A percentile compares a stretch with the other conserved stretches of the same genome.
Evolutionary conservation across 2,329 filamentous ascomycete species (phyloP).

Genomic region (Alternaria sp.): DNA sequence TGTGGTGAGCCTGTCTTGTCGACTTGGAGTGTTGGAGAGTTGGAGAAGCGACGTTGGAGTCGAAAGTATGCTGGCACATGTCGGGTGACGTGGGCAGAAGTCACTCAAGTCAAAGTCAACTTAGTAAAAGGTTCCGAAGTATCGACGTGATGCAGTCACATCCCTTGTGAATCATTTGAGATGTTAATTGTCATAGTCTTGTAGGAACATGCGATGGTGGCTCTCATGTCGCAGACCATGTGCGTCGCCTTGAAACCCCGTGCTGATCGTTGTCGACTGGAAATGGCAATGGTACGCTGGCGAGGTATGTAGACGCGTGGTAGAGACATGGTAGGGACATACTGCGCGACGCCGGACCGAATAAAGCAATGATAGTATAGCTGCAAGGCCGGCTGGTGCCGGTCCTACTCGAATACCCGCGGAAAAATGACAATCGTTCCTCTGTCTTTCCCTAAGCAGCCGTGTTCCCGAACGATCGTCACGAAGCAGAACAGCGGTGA

Average conservation of each 20-base stretch:
- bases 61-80: background rate
- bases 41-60: slow-evolving; percentile 1
- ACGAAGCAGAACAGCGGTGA: slow-evolving; percentile 35
- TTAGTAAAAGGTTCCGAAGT: background rate
- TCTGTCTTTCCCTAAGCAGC: slow-evolving; percentile 4
- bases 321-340: slow-evolving; percentile 9
- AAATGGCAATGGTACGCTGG: slow-evolving; percentile 8
- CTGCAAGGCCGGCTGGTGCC: slow-evolving; percentile 11
- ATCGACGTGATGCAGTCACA: background rate
- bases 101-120: background rate
- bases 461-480: slow-evolving; percentile 30
- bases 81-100: background rate
- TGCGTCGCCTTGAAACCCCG: slow-evolving; percentile 7
- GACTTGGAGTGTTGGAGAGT: background rate
- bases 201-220: background rate
- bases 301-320: slow-evolving; percentile 2
- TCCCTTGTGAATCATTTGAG: background rate
- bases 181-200: slow-evolving; percentile 4
- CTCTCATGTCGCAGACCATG: background rate
- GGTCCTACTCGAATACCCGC: slow-evolving; percentile 4
- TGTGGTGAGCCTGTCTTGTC: background rate
- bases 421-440: slow-evolving; percentile 9
- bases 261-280: slow-evolving; percentile 13
- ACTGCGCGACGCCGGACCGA: slow-evolving; percentile 12
- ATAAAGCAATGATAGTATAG: slow-evolving; percentile 9